Conservation (phyloP, 345 rosid species). For the Eucalyptus tenuipes region DNA sequence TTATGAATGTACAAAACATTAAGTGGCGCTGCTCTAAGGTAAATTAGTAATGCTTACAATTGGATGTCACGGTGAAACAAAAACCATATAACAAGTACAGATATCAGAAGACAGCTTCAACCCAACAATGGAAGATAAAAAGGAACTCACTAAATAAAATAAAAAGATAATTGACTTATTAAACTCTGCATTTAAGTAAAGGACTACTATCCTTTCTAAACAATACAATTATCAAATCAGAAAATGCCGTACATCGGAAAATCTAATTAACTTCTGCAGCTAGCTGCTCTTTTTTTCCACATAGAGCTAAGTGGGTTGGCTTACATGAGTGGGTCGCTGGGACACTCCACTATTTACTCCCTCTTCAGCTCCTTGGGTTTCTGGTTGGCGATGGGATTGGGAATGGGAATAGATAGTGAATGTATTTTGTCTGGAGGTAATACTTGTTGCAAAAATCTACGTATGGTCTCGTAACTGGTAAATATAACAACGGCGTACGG, state of each 20-base stretch:
- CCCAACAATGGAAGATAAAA: not conserved
- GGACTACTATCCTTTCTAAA: not conserved
- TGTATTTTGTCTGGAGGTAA: constrained; percentile 28
- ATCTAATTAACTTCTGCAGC: not conserved
- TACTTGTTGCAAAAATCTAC: constrained; percentile 35
- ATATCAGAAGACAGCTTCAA: not conserved
- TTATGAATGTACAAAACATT: not conserved
- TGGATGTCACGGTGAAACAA: not conserved
- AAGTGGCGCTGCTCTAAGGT: not conserved
- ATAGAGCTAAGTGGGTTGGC: constrained; percentile 14
- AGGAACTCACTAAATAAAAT: not conserved
- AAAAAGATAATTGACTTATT: not conserved
- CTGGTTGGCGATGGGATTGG: constrained; percentile 5
- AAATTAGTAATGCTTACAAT: not conserved
- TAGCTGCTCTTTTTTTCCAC: constrained; percentile 16
- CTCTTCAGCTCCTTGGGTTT: constrained; percentile 1
- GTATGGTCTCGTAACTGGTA: constrained; percentile 91
- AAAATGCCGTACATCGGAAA: not conserved
- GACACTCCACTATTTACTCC: not conserved
- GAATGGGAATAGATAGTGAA: constrained; percentile 17
- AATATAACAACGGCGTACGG: constrained; percentile 82
- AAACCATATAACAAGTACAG: not conserved
- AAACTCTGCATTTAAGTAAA: not conserved
- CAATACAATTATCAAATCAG: not conserved
- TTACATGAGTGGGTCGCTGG: constrained; percentile 15